Evolutionary conservation across 1,284 basidiomycete genomes (phyloP), one percentile per base, ranked within the genome.

Genomic region (Thelephora terrestris): DNA sequence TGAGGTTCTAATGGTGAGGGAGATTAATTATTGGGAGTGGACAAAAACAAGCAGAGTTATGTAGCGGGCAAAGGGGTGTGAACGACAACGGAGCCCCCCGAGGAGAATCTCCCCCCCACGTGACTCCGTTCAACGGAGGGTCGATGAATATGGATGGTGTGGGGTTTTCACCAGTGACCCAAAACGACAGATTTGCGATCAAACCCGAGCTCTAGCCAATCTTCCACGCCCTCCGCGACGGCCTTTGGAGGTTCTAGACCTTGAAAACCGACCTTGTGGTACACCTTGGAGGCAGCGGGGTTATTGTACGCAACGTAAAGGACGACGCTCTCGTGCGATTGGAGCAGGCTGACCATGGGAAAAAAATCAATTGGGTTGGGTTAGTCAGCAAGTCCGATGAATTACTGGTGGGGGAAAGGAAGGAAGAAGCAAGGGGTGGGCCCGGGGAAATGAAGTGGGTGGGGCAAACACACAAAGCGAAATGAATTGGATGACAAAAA

Each of bases 171-270:
- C 80, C 80, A 83, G 56, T 80, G 78, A 1, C 79, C 79, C 7
- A 79, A 67, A 2, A 64, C 53, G 14, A 81, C 74, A 45, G 60
- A 50, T 1, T 53, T 48, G 7, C 60, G 68, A 56, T 81, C 75
- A 53, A 82, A 81, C 0, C 80, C 81, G 48, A 79, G 62, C 52
- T 85, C 81, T 4, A 77, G 57, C 79, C 79, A 83, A 7, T 62
- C 63, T 43, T 79, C 74, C 6, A 76, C 71, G 10, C 68, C 70
- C 18, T 68, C 64, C 3, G 67, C 63, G 2, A 58, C 57, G 4
- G 52, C 54, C 3, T 54, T 57, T 20, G 60, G 57, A 5, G 60
- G 52, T 4, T 57, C 62, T 14, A 80, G 64, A 3, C 79, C 79
- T 5, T 66, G 61, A 52, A 83, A 85, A 1, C 81, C 81, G 12